Conservation (phyloP, 106 monocot genomes). For the Acorus gramineus region DNA sequence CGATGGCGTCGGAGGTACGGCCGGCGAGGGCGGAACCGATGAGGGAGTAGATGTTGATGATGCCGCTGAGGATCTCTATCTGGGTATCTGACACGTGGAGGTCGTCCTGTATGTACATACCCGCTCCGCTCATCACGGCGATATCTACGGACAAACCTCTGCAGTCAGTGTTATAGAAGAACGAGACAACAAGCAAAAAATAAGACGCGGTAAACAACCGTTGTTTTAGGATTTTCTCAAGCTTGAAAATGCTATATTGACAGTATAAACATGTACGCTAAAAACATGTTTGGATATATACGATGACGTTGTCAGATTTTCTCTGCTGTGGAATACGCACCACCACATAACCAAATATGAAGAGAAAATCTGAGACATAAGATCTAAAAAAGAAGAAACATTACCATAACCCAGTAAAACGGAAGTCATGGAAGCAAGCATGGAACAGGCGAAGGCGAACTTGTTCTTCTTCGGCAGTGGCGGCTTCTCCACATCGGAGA, state of each 20-base stretch:
- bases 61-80: constrained; percentile 9
- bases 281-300: no score
- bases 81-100: constrained; percentile 10
- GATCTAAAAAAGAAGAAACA: neutral
- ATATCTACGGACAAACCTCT: neutral
- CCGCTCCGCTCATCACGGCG: constrained; percentile 10
- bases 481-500: no score
- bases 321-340: neutral
- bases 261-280: no score
- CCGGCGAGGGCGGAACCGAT: constrained; percentile 5
- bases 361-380: neutral
- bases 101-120: constrained; percentile 7
- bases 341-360: neutral
- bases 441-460: constrained; percentile 24
- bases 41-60: constrained; percentile 9
- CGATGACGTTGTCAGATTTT: no score
- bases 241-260: no score
- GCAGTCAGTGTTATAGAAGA: no score
- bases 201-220: no score
- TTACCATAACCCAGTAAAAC: constrained; percentile 25
- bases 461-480: constrained; percentile 9
- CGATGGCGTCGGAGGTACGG: constrained; percentile 9
- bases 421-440: constrained; percentile 29
- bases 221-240: no score
- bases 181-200: no score